These are phyloP conservation scores for Brassica rapa DNA, from an alignment of 345 rosid species.

Conservation along the genomic window DNA sequence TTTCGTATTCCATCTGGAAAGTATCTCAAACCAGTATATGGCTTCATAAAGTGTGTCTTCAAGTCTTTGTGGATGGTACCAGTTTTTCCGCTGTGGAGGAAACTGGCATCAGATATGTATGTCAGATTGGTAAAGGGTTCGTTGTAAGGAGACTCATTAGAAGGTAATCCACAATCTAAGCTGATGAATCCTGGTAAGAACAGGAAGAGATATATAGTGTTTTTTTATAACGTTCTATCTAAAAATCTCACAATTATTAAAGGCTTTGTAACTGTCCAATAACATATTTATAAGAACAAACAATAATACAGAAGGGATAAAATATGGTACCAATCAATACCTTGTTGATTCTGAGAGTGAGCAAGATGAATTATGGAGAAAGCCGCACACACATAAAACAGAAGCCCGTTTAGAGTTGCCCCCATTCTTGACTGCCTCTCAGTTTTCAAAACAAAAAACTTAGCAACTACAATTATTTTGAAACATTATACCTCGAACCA, in stretches of 20 bases:
- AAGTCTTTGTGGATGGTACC: not conserved
- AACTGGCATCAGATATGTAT: not conserved
- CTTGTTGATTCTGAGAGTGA: slow-evolving; percentile 37
- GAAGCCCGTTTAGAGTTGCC: not conserved
- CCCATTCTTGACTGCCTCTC: not conserved
- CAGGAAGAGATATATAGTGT: not conserved
- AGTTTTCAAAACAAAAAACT: not conserved
- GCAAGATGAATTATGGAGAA: slow-evolving; percentile 1
- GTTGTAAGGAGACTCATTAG: slow-evolving; percentile 16
- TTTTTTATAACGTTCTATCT: not conserved
- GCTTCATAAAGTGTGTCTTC: not conserved
- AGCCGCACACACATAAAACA: not conserved
- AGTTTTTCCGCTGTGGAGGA: not conserved
- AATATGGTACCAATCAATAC: not conserved
- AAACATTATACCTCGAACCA: not conserved
- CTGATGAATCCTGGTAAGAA: slow-evolving; percentile 40
- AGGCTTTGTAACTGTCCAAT: not conserved
- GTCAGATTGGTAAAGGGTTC: not conserved
- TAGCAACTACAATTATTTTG: not conserved
- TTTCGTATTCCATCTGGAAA: slow-evolving; percentile 43
- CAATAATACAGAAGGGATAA: not conserved
- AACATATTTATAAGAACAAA: not conserved
- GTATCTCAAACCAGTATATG: slow-evolving; percentile 16
- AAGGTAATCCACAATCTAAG: slow-evolving; percentile 45
- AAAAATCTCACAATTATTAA: not conserved